A percentile compares a stretch with the other conserved stretches of the same genome.
Evolutionary conservation across 129 eudicot genomes (phyloP).

Genomic region (Flaveria ramosissima): DNA sequence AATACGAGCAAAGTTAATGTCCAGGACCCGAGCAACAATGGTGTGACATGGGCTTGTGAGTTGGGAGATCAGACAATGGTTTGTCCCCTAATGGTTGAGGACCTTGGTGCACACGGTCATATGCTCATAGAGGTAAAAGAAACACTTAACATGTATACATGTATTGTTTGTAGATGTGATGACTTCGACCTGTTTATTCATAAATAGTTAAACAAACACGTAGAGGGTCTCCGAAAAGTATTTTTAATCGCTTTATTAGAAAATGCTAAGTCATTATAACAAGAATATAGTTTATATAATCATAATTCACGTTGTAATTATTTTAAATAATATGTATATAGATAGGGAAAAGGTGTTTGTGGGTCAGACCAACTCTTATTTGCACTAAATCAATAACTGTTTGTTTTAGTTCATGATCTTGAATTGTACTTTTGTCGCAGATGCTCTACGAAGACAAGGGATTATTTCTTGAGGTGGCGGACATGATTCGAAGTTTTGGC

Average conservation of each 20-base stretch:
- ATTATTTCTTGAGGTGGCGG: slow-evolving; percentile 78
- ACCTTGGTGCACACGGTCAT: slow-evolving; percentile 69
- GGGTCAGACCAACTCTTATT: background rate
- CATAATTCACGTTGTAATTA: background rate
- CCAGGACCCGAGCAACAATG: slow-evolving; percentile 37
- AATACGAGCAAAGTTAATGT: slow-evolving; percentile 45
- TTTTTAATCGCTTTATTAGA: background rate
- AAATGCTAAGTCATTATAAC: background rate
- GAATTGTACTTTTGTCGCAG: slow-evolving; percentile 36
- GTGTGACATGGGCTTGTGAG: slow-evolving; percentile 91
- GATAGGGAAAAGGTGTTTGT: background rate
- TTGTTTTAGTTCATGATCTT: background rate
- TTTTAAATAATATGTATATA: background rate
- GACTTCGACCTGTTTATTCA: background rate
- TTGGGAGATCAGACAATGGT: slow-evolving; percentile 55
- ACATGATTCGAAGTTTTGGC: slow-evolving; percentile 72
- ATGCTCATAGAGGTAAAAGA: slow-evolving; percentile 80
- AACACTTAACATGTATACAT: background rate
- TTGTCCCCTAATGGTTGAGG: slow-evolving; percentile 81
- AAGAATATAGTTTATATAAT: background rate
- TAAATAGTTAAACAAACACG: background rate
- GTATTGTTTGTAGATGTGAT: background rate
- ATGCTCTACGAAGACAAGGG: slow-evolving; percentile 84
- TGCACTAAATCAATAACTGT: background rate
- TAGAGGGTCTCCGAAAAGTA: background rate